Conservation (phyloP, 169 alveolate genomes). For the Cryptosporidium ubiquitum region DNA sequence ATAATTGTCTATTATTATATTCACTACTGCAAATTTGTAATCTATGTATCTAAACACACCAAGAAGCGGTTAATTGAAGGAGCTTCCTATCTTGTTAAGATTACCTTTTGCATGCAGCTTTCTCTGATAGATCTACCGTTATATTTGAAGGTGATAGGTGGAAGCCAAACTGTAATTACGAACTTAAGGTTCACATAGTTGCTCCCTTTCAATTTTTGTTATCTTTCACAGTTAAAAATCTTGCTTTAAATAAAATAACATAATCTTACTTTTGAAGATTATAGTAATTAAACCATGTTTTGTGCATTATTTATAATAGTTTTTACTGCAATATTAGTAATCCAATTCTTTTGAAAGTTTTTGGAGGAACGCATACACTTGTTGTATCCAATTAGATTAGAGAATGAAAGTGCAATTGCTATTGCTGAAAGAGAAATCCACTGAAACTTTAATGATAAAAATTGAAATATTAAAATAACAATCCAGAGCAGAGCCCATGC, state of each 20-base stretch:
- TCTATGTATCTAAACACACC: not conserved
- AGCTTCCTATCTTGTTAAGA: not conserved
- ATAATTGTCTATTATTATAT: too few relatives aligned
- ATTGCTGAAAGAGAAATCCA: conserved; percentile 78
- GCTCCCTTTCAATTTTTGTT: too few relatives aligned
- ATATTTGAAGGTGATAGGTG: not conserved
- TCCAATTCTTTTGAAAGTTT: conserved; percentile 75
- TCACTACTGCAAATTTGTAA: too few relatives aligned
- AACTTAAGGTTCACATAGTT: not conserved
- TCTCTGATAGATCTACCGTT: too few relatives aligned
- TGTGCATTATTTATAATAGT: conserved; percentile 26
- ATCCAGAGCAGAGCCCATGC: conserved; percentile 82
- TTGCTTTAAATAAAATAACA: too few relatives aligned
- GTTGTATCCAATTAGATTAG: conserved; percentile 79
- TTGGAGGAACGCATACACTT: conserved; percentile 77
- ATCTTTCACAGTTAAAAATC: too few relatives aligned
- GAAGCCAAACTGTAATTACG: not conserved
- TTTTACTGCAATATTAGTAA: conserved; percentile 77
- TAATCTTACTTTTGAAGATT: not conserved
- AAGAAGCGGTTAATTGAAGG: too few relatives aligned
- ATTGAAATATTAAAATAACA: conserved; percentile 66
- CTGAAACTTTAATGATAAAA: conserved; percentile 76
- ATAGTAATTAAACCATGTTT: conserved; percentile 3
- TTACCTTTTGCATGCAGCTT: not conserved
- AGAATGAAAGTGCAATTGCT: conserved; percentile 76